phyloP scores from a whole-genome alignment of 805 yeast genomes.

The Kregervanrija pseudodelftensis region DNA sequence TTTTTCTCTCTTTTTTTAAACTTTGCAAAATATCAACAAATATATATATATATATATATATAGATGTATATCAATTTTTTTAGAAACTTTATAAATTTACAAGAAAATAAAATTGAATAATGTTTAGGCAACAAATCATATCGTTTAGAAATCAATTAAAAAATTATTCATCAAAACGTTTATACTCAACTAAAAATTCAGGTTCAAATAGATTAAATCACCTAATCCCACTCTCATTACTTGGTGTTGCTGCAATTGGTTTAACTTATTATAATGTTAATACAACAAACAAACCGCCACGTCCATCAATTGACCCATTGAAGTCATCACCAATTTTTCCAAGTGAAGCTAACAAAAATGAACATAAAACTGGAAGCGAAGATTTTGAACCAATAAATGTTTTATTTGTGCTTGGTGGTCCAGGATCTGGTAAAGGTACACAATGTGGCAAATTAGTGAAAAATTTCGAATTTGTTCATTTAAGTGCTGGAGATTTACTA shows the following conservation, averaged over 20 bases:
- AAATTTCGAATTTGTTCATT: conserved; percentile 76
- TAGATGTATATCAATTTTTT: too few relatives aligned
- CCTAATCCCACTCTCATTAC: conserved; percentile 20
- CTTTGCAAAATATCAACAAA: too few relatives aligned
- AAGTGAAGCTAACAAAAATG: background rate
- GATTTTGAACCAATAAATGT: conserved; percentile 45
- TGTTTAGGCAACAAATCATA: too few relatives aligned
- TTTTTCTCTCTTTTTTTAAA: too few relatives aligned
- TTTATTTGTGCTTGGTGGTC: conserved; percentile 91
- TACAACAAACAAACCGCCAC: conserved; percentile 25
- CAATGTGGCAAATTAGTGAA: conserved; percentile 83
- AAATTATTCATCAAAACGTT: too few relatives aligned
- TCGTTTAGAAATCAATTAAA: too few relatives aligned
- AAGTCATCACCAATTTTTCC: conserved; percentile 26
- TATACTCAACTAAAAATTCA: too few relatives aligned
- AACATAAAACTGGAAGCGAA: background rate
- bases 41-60: too few relatives aligned
- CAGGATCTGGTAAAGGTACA: conserved; percentile 97
- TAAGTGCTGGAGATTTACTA: conserved; percentile 93
- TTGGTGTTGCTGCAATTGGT: conserved; percentile 27
- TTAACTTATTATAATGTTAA: conserved; percentile 27
- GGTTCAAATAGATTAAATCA: conserved; percentile 4
- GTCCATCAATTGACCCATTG: conserved; percentile 27
- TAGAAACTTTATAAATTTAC: too few relatives aligned
- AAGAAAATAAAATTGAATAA: too few relatives aligned